These are phyloP conservation scores for Trichoderma arundinaceum DNA, from an alignment of 2,329 filamentous ascomycete species.

Conservation along the genomic window DNA sequence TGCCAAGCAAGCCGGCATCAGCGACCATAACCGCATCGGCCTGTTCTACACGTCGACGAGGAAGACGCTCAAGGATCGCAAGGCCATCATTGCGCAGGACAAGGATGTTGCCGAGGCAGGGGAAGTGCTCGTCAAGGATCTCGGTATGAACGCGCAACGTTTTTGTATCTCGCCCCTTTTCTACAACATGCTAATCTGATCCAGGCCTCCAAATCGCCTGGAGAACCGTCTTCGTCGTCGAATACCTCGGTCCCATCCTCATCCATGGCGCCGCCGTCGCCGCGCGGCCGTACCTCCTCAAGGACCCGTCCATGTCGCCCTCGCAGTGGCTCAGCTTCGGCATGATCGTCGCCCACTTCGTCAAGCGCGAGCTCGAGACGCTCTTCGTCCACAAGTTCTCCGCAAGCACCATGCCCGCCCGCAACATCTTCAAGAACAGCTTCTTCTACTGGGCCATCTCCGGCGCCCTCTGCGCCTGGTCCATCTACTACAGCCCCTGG, in stretches of 20 bases:
- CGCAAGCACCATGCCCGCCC: conserved; percentile 87
- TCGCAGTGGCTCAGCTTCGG: conserved; percentile 75
- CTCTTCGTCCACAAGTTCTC: conserved; percentile 95
- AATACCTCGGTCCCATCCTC: conserved; percentile 90
- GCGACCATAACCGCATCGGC: conserved; percentile 66
- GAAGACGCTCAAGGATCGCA: conserved; percentile 68
- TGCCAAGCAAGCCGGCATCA: conserved; percentile 56
- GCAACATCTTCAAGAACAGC: conserved; percentile 94
- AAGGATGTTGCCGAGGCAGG: conserved; percentile 54
- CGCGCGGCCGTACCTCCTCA: conserved; percentile 69
- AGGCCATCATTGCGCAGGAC: conserved; percentile 57
- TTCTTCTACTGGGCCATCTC: conserved; percentile 90
- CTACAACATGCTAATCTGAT: not conserved
- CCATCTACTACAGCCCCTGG: conserved; percentile 75
- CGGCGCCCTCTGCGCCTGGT: conserved; percentile 81
- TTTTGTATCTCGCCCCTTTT: not conserved
- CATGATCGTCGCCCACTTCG: conserved; percentile 81
- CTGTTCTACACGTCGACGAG: conserved; percentile 65
- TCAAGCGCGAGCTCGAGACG: conserved; percentile 95
- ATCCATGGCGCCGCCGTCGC: conserved; percentile 79
- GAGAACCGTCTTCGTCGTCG: conserved; percentile 92
- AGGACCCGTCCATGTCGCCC: conserved; percentile 58
- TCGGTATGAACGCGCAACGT: conserved; percentile 64
- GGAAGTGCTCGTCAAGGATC: conserved; percentile 85
- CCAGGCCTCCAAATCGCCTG: conserved; percentile 86